A percentile compares a stretch with the other conserved stretches of the same genome.
These are phyloP conservation scores for Microsporum audouinii DNA, from an alignment of 2,329 filamentous ascomycete species.

Conservation along the genomic window DNA sequence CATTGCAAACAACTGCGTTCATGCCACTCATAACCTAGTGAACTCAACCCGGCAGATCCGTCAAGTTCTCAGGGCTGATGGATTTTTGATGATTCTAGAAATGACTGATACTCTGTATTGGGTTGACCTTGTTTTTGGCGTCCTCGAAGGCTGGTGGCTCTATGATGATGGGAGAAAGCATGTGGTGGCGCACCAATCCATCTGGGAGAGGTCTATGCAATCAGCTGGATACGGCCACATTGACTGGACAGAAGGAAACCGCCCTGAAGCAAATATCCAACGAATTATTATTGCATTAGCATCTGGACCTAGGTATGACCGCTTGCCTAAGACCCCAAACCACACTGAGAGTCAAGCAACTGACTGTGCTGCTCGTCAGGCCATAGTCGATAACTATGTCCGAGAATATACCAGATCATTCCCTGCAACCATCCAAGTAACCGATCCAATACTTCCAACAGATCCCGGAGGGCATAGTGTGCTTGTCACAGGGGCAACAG, in stretches of 20 bases:
- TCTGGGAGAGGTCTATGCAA: constrained; percentile 5
- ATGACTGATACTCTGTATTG: constrained; percentile 22
- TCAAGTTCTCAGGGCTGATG: constrained; percentile 20
- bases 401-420: constrained; percentile 18
- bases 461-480: constrained; percentile 20
- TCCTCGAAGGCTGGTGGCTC: constrained; percentile 34
- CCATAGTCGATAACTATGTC: constrained; percentile 14
- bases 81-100: constrained; percentile 24
- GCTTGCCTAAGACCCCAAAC: neutral
- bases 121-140: constrained; percentile 28
- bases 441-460: neutral
- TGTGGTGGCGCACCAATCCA: constrained; percentile 4
- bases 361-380: constrained; percentile 4
- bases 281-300: constrained; percentile 6
- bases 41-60: constrained; percentile 16
- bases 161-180: constrained; percentile 19
- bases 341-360: neutral
- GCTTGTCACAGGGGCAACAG: constrained; percentile 33
- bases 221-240: constrained; percentile 6
- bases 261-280: constrained; percentile 6
- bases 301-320: constrained; percentile 7
- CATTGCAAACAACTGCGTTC: constrained; percentile 24
- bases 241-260: constrained; percentile 6
- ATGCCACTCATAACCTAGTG: constrained; percentile 21
- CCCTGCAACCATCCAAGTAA: constrained; percentile 1